phyloP scores from a whole-genome alignment of 2,329 filamentous ascomycete species.

The Cryoendolithus antarcticus region DNA sequence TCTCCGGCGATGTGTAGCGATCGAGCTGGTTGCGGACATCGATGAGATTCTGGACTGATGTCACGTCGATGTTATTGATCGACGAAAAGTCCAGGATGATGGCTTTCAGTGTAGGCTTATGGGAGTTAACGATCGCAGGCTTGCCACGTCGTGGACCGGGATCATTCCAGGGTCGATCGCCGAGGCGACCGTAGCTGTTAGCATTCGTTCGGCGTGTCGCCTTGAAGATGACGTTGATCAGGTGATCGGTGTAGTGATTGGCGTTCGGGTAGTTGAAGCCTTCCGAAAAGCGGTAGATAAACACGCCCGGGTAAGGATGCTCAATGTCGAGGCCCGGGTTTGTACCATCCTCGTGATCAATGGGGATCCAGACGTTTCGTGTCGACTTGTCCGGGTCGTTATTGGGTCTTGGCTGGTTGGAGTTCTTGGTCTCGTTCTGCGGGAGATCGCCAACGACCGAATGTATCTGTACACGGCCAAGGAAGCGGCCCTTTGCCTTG shows the following conservation, averaged over 20 bases:
- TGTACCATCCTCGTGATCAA: conserved; percentile 74
- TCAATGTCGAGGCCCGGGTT: conserved; percentile 74
- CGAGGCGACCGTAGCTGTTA: conserved; percentile 42
- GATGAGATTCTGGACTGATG: conserved; percentile 81
- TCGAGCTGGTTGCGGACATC: conserved; percentile 92
- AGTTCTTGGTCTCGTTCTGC: conserved; percentile 32
- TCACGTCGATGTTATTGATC: conserved; percentile 89
- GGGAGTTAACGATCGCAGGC: conserved; percentile 31
- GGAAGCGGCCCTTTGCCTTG: conserved; percentile 68
- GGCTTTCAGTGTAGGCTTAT: conserved; percentile 62
- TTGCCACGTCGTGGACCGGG: conserved; percentile 57
- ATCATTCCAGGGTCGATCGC: conserved; percentile 89
- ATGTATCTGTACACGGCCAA: conserved; percentile 75
- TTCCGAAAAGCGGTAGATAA: conserved; percentile 90
- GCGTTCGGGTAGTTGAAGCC: conserved; percentile 95
- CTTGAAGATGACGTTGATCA: conserved; percentile 31
- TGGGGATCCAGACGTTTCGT: conserved; percentile 78
- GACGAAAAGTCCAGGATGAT: conserved; percentile 85
- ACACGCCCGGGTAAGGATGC: conserved; percentile 77
- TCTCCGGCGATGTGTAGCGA: conserved; percentile 62
- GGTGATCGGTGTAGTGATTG: conserved; percentile 70
- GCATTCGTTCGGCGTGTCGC: conserved; percentile 66
- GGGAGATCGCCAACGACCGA: conserved; percentile 59
- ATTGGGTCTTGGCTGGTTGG: conserved; percentile 22
- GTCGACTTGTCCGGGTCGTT: conserved; percentile 31